Base-by-base conservation (phyloP, 352 stramenopile genomes). In the Thalassiosira exigua region DNA sequence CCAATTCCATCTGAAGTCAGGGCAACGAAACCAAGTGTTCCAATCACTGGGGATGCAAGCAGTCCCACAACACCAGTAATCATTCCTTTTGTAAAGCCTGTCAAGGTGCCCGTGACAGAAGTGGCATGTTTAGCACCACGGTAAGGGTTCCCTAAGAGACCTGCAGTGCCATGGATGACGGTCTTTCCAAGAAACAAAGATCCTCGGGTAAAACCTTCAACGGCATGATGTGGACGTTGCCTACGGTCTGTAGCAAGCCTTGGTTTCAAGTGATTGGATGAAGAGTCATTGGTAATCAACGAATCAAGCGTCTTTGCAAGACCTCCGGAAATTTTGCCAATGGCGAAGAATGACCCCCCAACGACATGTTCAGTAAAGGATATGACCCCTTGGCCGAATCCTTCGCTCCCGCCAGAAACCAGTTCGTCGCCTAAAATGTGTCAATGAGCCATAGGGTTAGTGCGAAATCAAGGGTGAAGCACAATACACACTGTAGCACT, bases 201-300 rank as follows among this genome's bases (percentile, higher is more conserved):
- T 22, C 82, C 79, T 75, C 86, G 41, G 11, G 71, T 58, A n/a
- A 90, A 1, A n/a, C 82, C 82, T 41, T 87, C 79, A 2, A 81
- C 51, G 17, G 64, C 70, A 69, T 90, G 60, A 11, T 48, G 41
- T 30, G 82, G 79, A 11, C 44, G 27, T 41, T 69, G 77, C 22
- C 60, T 58, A 17, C 53, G 14, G 53, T 64, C 51, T 48, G 58
- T n/a, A 41, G 51, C 41, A 33, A 61, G 52, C 29, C 75, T 72
- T 14, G 69, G 73, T 42, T 86, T 83, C 42, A 86, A 61, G 42
- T 89, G 60, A 24, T 68, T 75, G 36, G 74, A 85, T 57, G 66
- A 60, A 19, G 59, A 69, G 7, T 78, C 59, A 74, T 67, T 79
- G 36, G 51, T 79, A 33, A 44, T 56, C 0, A 85, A 27, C 3